Evolutionary conservation across 1,284 basidiomycete species (phyloP), one percentile per base, ranked within the genome.

Genomic region (Ganoderma lingzhi): DNA sequence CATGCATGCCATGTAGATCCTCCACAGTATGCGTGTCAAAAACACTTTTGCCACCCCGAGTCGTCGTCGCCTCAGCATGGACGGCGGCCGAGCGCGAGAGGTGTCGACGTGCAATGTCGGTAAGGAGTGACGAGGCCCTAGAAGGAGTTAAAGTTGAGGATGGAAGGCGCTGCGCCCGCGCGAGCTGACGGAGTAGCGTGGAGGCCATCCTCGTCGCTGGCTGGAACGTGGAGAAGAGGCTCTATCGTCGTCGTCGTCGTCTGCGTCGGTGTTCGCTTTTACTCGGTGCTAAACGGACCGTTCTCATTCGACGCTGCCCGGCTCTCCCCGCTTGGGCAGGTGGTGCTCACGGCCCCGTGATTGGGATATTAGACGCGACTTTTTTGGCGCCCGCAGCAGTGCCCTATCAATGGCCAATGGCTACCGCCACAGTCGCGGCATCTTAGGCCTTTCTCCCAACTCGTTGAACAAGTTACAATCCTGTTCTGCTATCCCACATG

Each of bases 1-100:
- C 92, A 74, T 86, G 84, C 83, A 94, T 86, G 64, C 89, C 88
- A 77, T 97, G 95, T 69, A 97, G 80, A 79, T 93, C 92, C 80
- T 94, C 93, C 45, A 92, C 91, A n/a, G 88, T 90, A 78, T 93
- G 91, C 65, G 87, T 87, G 64, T 90, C 87, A 74, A 89, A 86
- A 4, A 84, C 83, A 75, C 80, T 86, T 83, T 84, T 88, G 63
- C 77, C 77, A 61, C 73, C 77, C 67, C 60, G 70, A 58, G 79
- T 78, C 65, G 70, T 65, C 65, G 74, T 60, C n/a, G 73, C 71
- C 66, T 78, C 75, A 42, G 74, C 75, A 67, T 76, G 76, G 53
- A 69, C 67, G 59, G 70, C 65, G 39, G 76, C 64, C 23, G 77
- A 75, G 67, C 66, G 71, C 62, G 76, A 73, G 71, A 77, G 45